Evolutionary conservation across 331 rosid genomes (phyloP), one percentile per base, ranked within the genome.

Genomic region (Acacia concinna): DNA sequence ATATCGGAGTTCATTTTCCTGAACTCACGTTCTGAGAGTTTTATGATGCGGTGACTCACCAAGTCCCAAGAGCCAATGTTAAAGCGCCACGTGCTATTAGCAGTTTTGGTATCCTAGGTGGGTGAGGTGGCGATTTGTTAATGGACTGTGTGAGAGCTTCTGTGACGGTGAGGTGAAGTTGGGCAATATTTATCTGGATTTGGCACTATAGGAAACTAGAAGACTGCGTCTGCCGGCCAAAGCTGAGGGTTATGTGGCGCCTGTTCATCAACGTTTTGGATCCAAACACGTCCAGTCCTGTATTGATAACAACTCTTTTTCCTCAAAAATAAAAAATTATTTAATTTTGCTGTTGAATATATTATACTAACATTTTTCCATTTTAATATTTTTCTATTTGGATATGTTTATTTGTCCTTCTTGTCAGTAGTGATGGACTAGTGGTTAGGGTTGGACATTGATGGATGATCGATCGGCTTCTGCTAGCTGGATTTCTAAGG

Each of bases 161-260:
- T 41, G 37, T 68, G 37, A 41, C 56, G 3, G 34, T 3, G 0
- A 0, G 15, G 49, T 68, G 32, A 4, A 12, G 49, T 2, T 10
- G 32, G 4, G 37, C 5, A 25, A 1, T 27, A 13, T n/a, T 25
- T 41, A 14, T 25, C 37, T 43, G 12, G 57, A 1, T 1, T 43
- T 43, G 38, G 57, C 57, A 44, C 27, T 25, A 27, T 44, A 1
- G 7, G 37, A 69, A 68, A 12, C 2, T 21, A 23, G 37, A 5
- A 43, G 59, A 70, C 59, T 43, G 18, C 25, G 38, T 27, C 5
- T 43, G 74, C 74, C 40, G 74, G 59, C 59, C 40, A 8, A 28
- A 6, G 74, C 25, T 69, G 57, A 69, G 57, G 37, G 35, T 69
- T 27, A 25, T 69, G 74, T 69, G 74, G 74, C 23, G 57, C 74